Evolutionary conservation across 2,329 filamentous ascomycete genomes (phyloP), one percentile per base, ranked within the genome.

Genomic region (Lachnellula arida): DNA sequence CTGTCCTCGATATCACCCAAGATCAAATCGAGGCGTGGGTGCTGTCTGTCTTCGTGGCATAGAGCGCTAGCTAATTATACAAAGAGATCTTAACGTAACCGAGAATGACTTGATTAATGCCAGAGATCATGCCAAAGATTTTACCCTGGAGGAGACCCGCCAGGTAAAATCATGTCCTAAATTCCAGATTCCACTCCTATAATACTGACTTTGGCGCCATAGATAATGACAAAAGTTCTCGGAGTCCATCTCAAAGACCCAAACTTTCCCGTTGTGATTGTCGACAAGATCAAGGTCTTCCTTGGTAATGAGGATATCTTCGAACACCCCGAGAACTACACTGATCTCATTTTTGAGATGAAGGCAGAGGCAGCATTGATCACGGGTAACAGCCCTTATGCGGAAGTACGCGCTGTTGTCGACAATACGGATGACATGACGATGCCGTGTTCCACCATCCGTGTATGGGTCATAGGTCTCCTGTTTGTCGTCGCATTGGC

Each of bases 381-480:
- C 58, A 79, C 74, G 48, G 78, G 78, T 62, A 78, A 81, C 65
- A 81, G 78, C 46, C 81, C 81, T 2, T 84, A 82, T 61, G 75
- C 80, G 55, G 84, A 87, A 53, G 55, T 60, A 4, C 53, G 57
- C 40, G 82, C 84, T 25, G 82, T 83, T 3, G 83, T 86, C 2
- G 76, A 75, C 50, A 86, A 86, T 66, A 82, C 79, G 57, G 84
- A 87, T 66, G 79, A 86, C 61, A 37, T 50, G 14, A 78, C 82
- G 40, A 68, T 86, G 32, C 84, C 84, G 0, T 85, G 82, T 71
- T 86, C 84, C 66, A 87, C 85, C 0, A 72, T 86, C 19, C 78
- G 84, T 44, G 82, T 82, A 19, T 87, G 84, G 84, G 75, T 75
- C 2, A 85, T 87, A 55, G 84, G 83, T 3, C 63, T 86, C 17